Evolutionary conservation across 345 rosid species (phyloP), one percentile per base, ranked within the genome.

Genomic region (Eucalyptus leucophloia): DNA sequence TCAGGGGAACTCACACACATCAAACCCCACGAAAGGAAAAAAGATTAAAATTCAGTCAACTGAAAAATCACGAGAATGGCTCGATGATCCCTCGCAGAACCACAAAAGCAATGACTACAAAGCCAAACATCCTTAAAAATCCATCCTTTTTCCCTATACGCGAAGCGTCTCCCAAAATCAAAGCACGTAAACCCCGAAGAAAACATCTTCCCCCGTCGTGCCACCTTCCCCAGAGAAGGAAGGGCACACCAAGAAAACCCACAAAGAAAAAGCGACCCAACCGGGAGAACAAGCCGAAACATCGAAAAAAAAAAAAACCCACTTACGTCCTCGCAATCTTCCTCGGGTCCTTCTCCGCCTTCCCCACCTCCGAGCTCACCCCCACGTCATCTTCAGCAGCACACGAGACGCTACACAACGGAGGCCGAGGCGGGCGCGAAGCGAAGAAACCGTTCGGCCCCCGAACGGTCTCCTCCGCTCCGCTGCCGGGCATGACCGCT

Each of bases 341-440:
- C 88, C 95, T 94, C 30, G 97, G 98, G 90, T 96, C 97, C 88
- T 95, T 96, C 86, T 32, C 90, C 5, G 72, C 90, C 85, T 42
- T 77, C 7, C 53, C 92, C 24, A 4, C 56, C 30, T 86, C 91
- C 60, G 49, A 88, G 54, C 28, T 80, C 47, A 17, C 87, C 65
- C 6, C 18, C 37, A 37, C 89, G 47, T 86, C 87, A 50, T 53
- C 87, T 86, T 50, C 58, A 30, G 87, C 87, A 77, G 85, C 85
- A 77, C 47, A 8, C 85, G 85, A 40, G 0, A 42, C 47, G 42
- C 47, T 23, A 23, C 47, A 40, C 7, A 6, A 12, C 16, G 45
- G 83, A 77, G 47, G 47, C 24, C 26, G 28, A 40, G 47, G 16
- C 47, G 83, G 42, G 30, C 30, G 16, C 83, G 83, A 77, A 23